Percentiles rank a stretch among this genome's conserved stretches.
Conservation (phyloP, 73 alveolate species). For the Paramecium primaurelia region DNA sequence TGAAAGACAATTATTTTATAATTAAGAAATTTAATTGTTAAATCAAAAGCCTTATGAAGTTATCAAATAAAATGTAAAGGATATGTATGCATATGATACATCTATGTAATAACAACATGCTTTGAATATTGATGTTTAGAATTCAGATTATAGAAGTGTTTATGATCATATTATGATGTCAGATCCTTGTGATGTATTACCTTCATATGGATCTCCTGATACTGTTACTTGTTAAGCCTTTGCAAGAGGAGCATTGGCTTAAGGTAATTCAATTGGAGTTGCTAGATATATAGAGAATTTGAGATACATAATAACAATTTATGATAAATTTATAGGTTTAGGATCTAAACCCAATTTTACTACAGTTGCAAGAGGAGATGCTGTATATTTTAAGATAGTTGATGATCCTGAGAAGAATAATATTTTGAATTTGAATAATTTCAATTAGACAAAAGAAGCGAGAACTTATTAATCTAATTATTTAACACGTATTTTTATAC, state of each 20-base stretch:
- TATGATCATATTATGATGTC: constrained; percentile 32
- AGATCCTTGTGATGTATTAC: not conserved
- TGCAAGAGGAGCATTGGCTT: constrained; percentile 34
- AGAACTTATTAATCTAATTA: not conserved
- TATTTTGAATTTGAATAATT: constrained; percentile 18
- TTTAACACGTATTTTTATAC: not conserved
- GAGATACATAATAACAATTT: constrained; percentile 24
- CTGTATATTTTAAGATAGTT: not conserved
- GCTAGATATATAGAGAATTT: constrained; percentile 46
- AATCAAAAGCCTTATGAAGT: not conserved
- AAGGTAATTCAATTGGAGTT: constrained; percentile 32
- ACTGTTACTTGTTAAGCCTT: not conserved
- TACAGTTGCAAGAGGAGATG: constrained; percentile 47
- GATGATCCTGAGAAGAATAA: not conserved
- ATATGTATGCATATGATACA: constrained; percentile 19
- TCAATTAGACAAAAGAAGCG: constrained; percentile 27
- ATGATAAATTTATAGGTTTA: not conserved
- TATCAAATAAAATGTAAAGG: not conserved
- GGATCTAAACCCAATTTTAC: not conserved
- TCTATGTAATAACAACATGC: constrained; percentile 33
- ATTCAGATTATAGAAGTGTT: not conserved
- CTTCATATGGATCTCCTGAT: not conserved
- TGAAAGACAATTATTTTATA: not conserved
- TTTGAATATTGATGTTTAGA: not conserved
- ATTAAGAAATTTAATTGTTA: not conserved